Percentiles rank a stretch among this genome's conserved stretches.
These are phyloP conservation scores for Lotmaria passim DNA, from an alignment of 208 protist genomes.

Conservation along the genomic window DNA sequence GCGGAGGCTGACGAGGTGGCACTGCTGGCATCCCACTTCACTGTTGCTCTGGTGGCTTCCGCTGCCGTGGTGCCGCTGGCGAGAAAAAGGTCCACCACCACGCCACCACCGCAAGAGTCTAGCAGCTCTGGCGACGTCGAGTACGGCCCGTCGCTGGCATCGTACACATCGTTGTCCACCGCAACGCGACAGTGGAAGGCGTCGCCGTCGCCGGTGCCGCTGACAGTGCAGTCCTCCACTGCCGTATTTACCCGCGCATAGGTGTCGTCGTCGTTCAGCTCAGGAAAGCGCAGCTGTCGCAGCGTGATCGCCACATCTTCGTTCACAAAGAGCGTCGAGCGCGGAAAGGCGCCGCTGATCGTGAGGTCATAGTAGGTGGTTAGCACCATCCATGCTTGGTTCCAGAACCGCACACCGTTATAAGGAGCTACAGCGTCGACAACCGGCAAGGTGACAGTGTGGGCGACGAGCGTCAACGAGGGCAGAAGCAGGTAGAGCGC, in stretches of 20 bases:
- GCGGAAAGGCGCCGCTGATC: conserved; percentile 37
- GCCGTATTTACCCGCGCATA: conserved; percentile 8
- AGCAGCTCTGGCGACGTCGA: conserved; percentile 7
- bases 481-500: conserved; percentile 38
- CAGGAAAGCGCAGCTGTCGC: conserved; percentile 24
- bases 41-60: neutral
- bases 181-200: conserved; percentile 22
- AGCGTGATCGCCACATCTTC: neutral
- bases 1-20: neutral
- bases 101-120: conserved; percentile 42
- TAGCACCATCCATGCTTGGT: conserved; percentile 25
- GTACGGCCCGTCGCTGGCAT: neutral
- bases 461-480: conserved; percentile 21
- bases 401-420: conserved; percentile 38
- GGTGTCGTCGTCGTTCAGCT: conserved; percentile 7
- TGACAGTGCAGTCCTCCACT: conserved; percentile 15
- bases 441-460: conserved; percentile 29
- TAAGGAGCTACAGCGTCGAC: conserved; percentile 16
- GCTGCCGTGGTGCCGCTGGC: neutral
- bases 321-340: conserved; percentile 20
- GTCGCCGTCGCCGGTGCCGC: conserved; percentile 4
- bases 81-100: conserved; percentile 32
- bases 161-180: conserved; percentile 10
- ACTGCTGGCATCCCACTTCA: neutral
- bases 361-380: conserved; percentile 27